Percentiles rank a stretch among this genome's conserved stretches.
Evolutionary conservation across 139 green algal genomes (phyloP).

Genomic region (Chlamydomonas schloesseri): DNA sequence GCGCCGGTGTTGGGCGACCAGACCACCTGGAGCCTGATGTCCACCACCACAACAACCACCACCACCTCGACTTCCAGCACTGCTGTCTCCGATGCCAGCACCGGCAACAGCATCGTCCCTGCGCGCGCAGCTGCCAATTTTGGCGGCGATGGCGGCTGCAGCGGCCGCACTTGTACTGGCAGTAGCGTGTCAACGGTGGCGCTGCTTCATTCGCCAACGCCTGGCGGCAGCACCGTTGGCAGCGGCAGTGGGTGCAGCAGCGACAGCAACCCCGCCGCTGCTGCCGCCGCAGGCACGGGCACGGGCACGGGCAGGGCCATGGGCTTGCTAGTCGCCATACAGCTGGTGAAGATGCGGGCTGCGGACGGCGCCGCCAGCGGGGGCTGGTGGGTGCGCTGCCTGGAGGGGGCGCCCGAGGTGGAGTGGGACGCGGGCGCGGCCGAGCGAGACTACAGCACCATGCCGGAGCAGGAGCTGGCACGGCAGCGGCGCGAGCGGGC

Average conservation of each 20-base stretch:
- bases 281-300: background rate
- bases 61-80: no score
- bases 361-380: conserved; percentile 1
- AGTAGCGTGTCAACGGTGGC: background rate
- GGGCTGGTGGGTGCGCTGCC: conserved; percentile 6
- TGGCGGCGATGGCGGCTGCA: no score
- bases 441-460: conserved; percentile 32
- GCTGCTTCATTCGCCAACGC: background rate
- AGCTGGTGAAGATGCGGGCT: conserved; percentile 6
- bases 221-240: background rate
- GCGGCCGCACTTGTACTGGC: no score
- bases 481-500: background rate
- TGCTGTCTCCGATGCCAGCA: no score
- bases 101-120: no score
- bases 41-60: no score
- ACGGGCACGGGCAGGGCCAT: background rate
- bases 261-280: background rate
- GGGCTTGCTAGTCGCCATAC: background rate
- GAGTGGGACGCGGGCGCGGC: conserved; percentile 11
- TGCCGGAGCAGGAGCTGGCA: conserved; percentile 8
- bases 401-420: conserved; percentile 24
- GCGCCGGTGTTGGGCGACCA: conserved; percentile 74
- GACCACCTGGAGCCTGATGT: conserved; percentile 37
- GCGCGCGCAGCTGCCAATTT: no score
- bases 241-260: background rate